Conservation (phyloP, 495 filamentous ascomycete genomes). For the Chaetomium fimeti region DNA sequence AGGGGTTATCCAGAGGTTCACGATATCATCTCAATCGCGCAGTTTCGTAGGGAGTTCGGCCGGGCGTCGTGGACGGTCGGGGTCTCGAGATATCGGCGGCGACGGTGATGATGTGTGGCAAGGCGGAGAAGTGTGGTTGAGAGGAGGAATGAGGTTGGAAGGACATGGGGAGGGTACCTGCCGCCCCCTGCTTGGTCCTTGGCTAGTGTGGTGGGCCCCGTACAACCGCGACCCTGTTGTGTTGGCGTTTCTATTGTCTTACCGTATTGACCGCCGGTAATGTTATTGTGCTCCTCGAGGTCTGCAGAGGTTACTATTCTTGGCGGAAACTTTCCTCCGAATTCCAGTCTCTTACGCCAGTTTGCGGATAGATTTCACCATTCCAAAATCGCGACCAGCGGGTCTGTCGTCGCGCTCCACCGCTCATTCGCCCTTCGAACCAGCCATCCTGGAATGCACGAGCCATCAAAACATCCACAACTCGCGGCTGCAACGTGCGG, state of each 20-base stretch:
- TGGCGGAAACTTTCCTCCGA: neutral
- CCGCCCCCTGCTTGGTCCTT: neutral
- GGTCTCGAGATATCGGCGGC: neutral
- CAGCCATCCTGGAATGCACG: constrained; percentile 20
- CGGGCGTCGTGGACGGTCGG: neutral
- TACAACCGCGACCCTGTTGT: constrained; percentile 8
- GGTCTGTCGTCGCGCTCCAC: constrained; percentile 10
- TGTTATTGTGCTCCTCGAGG: neutral
- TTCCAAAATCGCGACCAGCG: neutral
- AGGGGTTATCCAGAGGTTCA: neutral
- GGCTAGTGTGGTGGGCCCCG: constrained; percentile 7
- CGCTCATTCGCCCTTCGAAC: constrained; percentile 15
- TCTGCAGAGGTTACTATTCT: neutral
- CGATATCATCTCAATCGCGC: constrained; percentile 3
- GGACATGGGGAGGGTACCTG: constrained; percentile 14
- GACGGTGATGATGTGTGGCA: constrained; percentile 7
- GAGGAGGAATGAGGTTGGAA: constrained; percentile 21
- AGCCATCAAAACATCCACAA: constrained; percentile 21
- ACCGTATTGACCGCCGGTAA: constrained; percentile 1
- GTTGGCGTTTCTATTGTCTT: neutral
- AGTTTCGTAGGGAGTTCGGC: neutral
- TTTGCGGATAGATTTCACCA: neutral
- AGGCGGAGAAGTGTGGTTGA: constrained; percentile 14
- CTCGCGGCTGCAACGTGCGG: neutral
- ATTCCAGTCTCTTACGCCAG: neutral